These are phyloP conservation scores for Brassica napus DNA, from an alignment of 345 rosid genomes.

Conservation along the genomic window Da-Ae NC_063444.1:1591001-1591500, in stretches of 20 bases:
- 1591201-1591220: conserved; percentile 85
- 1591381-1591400: conserved; percentile 2
- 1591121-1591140: conserved; percentile 96
- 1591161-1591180: conserved; percentile 96
- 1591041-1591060: conserved; percentile 99
- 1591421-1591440: background rate
- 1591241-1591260: conserved; percentile 96
- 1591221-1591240: conserved; percentile 98
- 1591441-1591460: background rate
- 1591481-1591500: background rate
- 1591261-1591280: conserved; percentile 10
- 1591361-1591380: background rate
- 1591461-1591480: background rate
- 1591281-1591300: background rate
- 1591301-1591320: background rate
- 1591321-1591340: conserved; percentile 4
- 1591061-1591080: conserved; percentile 90
- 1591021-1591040: conserved; percentile 94
- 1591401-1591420: background rate
- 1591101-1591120: conserved; percentile 71
- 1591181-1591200: conserved; percentile 94
- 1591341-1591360: background rate
- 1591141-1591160: conserved; percentile 99
- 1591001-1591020: conserved; percentile 98
- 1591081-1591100: conserved; percentile 93